Conservation (phyloP, 176 grass and related monocot species). For the Carex kokanica region DNA sequence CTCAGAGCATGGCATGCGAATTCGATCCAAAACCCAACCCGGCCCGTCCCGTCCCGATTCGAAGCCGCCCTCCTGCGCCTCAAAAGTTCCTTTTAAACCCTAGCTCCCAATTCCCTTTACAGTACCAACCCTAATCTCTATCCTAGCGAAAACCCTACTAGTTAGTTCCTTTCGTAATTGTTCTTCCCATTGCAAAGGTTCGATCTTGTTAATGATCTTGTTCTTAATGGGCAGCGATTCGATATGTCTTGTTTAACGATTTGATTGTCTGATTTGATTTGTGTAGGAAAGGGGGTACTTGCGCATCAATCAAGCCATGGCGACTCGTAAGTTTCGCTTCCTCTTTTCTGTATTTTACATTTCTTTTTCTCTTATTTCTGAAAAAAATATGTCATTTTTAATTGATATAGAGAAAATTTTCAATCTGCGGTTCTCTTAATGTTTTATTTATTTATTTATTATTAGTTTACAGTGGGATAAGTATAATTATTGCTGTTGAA, state of each 20-base stretch:
- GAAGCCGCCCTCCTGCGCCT: too few relatives aligned
- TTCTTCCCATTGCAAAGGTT: neutral
- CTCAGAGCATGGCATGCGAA: too few relatives aligned
- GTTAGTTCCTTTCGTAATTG: too few relatives aligned
- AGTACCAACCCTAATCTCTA: too few relatives aligned
- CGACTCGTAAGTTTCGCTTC: constrained; percentile 16
- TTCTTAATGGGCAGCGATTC: neutral
- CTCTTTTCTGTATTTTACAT: neutral
- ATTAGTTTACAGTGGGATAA: neutral
- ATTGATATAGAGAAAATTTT: neutral
- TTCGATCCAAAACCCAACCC: too few relatives aligned
- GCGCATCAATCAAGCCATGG: neutral
- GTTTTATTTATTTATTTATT: neutral
- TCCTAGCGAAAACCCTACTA: too few relatives aligned
- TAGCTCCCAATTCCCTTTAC: too few relatives aligned
- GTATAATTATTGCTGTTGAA: neutral
- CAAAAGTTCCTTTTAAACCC: too few relatives aligned
- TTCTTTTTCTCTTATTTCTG: neutral
- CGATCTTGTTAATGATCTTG: neutral
- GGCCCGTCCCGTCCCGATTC: too few relatives aligned
- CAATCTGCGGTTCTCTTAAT: neutral
- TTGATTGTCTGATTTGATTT: neutral
- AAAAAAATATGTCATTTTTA: neutral
- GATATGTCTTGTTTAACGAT: neutral
- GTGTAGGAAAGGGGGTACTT: neutral